These are phyloP conservation scores for Pleodorina starrii DNA, from an alignment of 139 green algal species.

Conservation along the genomic window DNA sequence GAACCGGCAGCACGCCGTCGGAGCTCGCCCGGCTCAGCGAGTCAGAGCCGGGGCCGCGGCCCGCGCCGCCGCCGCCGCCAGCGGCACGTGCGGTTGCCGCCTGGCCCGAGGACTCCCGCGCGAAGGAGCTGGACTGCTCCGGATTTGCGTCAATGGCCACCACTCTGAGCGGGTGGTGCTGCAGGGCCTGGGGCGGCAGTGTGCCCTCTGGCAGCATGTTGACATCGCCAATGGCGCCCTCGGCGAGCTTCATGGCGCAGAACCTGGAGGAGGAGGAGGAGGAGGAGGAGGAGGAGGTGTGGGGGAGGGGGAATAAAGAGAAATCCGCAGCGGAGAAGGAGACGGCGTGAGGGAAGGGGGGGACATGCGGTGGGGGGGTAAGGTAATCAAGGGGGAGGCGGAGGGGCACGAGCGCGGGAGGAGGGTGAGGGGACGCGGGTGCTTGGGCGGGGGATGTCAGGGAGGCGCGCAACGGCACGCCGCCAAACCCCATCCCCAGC, in stretches of 20 bases:
- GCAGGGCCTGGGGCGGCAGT: slow-evolving; percentile 12
- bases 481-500: neutral
- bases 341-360: too few relatives aligned
- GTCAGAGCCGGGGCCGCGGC: neutral
- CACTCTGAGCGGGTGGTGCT: slow-evolving; percentile 55
- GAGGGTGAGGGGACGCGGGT: neutral
- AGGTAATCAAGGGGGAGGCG: neutral
- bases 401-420: neutral
- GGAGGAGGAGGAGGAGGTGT: neutral
- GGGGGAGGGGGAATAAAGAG: too few relatives aligned
- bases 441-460: neutral
- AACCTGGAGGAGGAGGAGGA: slow-evolving; percentile 66
- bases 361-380: neutral
- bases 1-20: neutral
- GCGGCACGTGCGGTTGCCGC: neutral
- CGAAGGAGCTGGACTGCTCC: slow-evolving; percentile 19
- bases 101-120: neutral
- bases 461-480: too few relatives aligned
- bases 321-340: neutral
- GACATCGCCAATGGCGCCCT: slow-evolving; percentile 90
- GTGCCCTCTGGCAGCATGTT: slow-evolving; percentile 65
- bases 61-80: neutral
- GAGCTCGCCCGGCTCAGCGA: slow-evolving; percentile 32
- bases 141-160: slow-evolving; percentile 54
- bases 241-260: slow-evolving; percentile 96